Evolutionary conservation across 257 asterid genomes (phyloP).

Genomic region (Solanum paucissectum): DNA sequence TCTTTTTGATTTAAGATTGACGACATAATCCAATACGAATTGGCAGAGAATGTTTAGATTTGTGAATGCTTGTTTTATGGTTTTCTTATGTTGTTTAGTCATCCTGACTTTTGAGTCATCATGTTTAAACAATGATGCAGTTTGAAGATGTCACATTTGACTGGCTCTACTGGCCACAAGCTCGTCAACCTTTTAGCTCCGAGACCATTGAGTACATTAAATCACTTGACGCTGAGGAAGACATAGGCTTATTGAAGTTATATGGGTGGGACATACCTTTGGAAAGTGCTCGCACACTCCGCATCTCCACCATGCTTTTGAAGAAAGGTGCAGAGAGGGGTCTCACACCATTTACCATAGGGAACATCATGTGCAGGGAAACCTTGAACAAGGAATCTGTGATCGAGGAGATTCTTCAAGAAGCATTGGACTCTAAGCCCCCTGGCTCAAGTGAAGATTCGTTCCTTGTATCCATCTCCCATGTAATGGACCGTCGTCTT

Average conservation of each 20-base stretch:
- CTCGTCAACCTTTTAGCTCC: conserved; percentile 7
- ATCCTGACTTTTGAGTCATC: background rate
- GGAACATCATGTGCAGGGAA: conserved; percentile 11
- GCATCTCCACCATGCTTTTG: conserved; percentile 17
- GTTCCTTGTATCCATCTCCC: conserved; percentile 3
- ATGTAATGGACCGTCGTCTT: conserved; percentile 7
- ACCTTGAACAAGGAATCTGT: conserved; percentile 7
- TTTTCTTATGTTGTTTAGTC: background rate
- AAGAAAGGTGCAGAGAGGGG: conserved; percentile 14
- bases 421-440: conserved; percentile 2
- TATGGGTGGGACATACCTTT: conserved; percentile 13
- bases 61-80: background rate
- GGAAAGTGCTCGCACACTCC: conserved; percentile 10
- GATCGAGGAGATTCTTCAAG: conserved; percentile 10
- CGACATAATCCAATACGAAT: background rate
- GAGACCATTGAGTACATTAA: conserved; percentile 10
- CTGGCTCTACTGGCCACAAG: conserved; percentile 23
- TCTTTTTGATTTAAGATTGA: background rate
- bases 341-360: conserved; percentile 11
- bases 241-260: conserved; percentile 14
- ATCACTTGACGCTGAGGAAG: conserved; percentile 12
- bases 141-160: conserved; percentile 20
- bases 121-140: background rate
- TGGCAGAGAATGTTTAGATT: background rate
- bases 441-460: conserved; percentile 9